Evolutionary conservation across 805 yeast genomes (phyloP).

Genomic region (Kodamaea hsintzibuensis): DNA sequence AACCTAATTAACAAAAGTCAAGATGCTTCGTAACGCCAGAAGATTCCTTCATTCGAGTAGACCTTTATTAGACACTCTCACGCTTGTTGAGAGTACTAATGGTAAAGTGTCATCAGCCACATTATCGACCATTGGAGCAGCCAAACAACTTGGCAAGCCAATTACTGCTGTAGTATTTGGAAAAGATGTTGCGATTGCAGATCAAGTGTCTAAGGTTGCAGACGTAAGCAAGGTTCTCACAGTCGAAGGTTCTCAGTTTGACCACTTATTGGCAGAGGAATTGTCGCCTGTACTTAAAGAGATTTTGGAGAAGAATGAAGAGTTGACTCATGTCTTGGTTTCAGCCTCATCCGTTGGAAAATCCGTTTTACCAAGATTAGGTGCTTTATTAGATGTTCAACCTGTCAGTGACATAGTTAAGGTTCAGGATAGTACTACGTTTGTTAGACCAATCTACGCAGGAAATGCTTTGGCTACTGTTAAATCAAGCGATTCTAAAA

Average conservation of each 20-base stretch:
- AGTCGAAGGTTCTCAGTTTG: slow-evolving; percentile 58
- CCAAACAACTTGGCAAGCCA: slow-evolving; percentile 71
- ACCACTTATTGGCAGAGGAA: slow-evolving; percentile 77
- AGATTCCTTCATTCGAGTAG: slow-evolving; percentile 50
- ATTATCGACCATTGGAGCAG: slow-evolving; percentile 75
- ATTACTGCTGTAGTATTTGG: slow-evolving; percentile 81
- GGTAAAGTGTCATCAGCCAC: slow-evolving; percentile 64
- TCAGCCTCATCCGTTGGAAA: slow-evolving; percentile 89
- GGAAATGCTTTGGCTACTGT: slow-evolving; percentile 91
- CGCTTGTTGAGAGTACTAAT: slow-evolving; percentile 67
- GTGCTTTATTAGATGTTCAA: slow-evolving; percentile 81
- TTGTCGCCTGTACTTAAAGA: slow-evolving; percentile 65
- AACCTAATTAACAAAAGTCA: neutral
- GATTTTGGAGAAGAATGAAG: slow-evolving; percentile 42
- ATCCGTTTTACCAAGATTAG: slow-evolving; percentile 81
- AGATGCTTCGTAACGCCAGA: slow-evolving; percentile 3
- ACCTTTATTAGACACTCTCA: slow-evolving; percentile 52
- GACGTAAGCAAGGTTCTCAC: slow-evolving; percentile 58
- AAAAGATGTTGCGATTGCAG: slow-evolving; percentile 50
- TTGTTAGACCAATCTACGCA: slow-evolving; percentile 92
- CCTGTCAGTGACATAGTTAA: slow-evolving; percentile 82
- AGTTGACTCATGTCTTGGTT: slow-evolving; percentile 69
- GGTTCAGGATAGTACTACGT: slow-evolving; percentile 66
- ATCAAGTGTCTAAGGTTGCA: slow-evolving; percentile 51
- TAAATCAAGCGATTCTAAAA: slow-evolving; percentile 61